These are phyloP conservation scores for Leishmania mexicana DNA, from an alignment of 208 protist species.

Conservation along the genomic window DNA sequence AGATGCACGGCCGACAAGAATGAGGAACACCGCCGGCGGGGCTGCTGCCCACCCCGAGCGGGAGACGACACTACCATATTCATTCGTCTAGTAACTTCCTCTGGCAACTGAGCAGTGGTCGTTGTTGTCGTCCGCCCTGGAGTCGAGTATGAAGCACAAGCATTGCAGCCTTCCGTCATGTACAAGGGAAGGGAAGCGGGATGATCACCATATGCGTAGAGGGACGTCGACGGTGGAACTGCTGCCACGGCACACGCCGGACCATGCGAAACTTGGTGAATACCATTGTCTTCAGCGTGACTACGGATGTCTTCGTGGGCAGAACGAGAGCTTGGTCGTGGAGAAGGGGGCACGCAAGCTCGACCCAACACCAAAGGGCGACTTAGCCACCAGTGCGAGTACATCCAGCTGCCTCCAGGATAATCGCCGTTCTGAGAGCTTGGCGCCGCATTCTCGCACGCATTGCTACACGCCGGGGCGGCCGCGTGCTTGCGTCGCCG, in stretches of 20 bases:
- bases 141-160: background rate
- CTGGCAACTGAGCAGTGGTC: background rate
- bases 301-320: background rate
- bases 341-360: background rate
- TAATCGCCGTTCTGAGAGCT: background rate
- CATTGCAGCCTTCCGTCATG: background rate
- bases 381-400: slow-evolving; percentile 22
- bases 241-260: background rate
- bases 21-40: background rate
- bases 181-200: background rate
- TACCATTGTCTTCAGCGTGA: background rate
- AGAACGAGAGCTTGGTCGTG: background rate
- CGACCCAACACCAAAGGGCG: slow-evolving; percentile 7
- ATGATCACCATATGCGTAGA: slow-evolving; percentile 22
- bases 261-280: background rate
- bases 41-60: background rate
- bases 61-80: background rate
- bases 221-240: background rate
- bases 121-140: background rate
- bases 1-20: slow-evolving; percentile 17
- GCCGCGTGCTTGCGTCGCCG: background rate
- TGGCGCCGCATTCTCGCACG: background rate
- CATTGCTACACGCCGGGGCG: background rate
- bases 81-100: background rate
- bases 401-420: slow-evolving; percentile 5